Base-by-base conservation (phyloP, 1,284 basidiomycete genomes). In the Porphyrellus sp. region DNA sequence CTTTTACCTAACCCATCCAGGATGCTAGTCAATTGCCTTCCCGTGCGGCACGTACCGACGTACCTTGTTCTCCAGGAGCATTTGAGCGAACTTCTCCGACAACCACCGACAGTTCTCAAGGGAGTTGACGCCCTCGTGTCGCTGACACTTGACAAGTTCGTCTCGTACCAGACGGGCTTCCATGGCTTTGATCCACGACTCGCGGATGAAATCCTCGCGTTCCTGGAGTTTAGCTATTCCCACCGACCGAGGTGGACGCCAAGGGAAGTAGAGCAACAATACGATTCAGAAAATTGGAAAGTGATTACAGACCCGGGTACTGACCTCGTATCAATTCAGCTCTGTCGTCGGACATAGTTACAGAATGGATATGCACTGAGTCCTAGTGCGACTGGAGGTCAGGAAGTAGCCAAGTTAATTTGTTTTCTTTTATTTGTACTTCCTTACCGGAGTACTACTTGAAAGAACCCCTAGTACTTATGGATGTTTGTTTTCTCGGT, bases 131-230 rank as follows among this genome's bases (percentile, higher is more conserved):
- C 95, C 93, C 75, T 99, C 96, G 20, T 81, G 79, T 64, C 85
- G 81, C 70, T 96, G 92, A 74, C 96, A 99, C 72, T 93, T 95
- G 58, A 86, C 82, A 52, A 99, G 82, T 72, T 97, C 91, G 58
- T 93, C 87, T 57, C 87, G 85, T 48, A 98, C 92, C 54, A 99
- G 78, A 46, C 92, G 84, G 23, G 87, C 85, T 73, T 98, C 93
- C 93, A 98, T 97, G 24, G 90, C 86, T 65, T 86, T 88, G 41
- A 98, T 80, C 96, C 96, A 99, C 52, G 89, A 89, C 74, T 97
- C 93, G 54, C 92, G 87, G 64, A 98, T 79, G 71, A 83, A 79
- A 43, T 85, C 77, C 55, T 96, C 93, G 46, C 91, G 87, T 59
- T 81, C 79, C 59, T 79, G 71, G 42, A 87, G 68, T 67, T 79